phyloP scores from a whole-genome alignment of 208 protist genomes.

The Leishmania amazonensis region DNA sequence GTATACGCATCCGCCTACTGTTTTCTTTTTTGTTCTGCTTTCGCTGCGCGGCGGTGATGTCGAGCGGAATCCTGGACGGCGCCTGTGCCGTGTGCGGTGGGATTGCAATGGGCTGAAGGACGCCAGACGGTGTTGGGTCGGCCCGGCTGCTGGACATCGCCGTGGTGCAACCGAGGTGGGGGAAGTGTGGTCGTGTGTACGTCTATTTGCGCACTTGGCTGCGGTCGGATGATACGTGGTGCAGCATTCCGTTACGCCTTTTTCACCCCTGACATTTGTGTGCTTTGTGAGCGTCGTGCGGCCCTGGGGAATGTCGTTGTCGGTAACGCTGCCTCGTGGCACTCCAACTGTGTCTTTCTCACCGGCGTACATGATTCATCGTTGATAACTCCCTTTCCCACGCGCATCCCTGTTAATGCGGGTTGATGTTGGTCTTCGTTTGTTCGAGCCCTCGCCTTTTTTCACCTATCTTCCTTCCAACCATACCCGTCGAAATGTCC shows the following conservation, averaged over 20 bases:
- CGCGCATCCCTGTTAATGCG: not conserved
- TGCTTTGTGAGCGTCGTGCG: not conserved
- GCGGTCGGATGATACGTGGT: not conserved
- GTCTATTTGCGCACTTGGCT: not conserved
- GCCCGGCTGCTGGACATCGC: too few species aligned
- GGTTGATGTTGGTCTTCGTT: not conserved
- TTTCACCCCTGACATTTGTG: not conserved
- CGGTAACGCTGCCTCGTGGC: not conserved
- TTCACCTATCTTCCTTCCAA: not conserved
- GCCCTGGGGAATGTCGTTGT: not conserved
- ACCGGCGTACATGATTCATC: not conserved
- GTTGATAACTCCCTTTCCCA: not conserved
- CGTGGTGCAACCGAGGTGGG: not conserved
- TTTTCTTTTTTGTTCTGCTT: not conserved
- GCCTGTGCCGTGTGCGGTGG: not conserved
- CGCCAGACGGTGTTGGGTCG: not conserved
- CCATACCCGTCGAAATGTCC: not conserved
- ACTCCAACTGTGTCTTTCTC: not conserved
- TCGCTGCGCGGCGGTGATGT: not conserved
- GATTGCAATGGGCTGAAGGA: not conserved
- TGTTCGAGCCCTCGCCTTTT: not conserved
- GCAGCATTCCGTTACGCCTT: not conserved
- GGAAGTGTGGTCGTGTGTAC: not conserved
- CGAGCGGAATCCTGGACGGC: too few species aligned
- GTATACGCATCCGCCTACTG: not conserved